phyloP scores from a whole-genome alignment of 2,329 filamentous ascomycete species.

The Orbilia brochopaga region DNA sequence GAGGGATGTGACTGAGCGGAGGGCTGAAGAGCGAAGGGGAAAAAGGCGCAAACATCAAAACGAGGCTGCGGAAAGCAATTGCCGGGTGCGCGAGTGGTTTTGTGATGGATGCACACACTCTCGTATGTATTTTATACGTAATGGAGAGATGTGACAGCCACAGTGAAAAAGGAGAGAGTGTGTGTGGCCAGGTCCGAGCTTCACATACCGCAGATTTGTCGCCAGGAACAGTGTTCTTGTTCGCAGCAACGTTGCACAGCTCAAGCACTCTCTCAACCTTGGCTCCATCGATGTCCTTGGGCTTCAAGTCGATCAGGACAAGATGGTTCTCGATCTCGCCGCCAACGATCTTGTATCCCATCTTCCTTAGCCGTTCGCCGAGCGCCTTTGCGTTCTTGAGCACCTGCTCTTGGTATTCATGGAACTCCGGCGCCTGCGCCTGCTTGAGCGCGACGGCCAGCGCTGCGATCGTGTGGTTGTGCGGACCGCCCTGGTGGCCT shows the following conservation, averaged over 20 bases:
- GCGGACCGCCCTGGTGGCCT: slow-evolving; percentile 94
- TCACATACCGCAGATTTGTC: slow-evolving; percentile 77
- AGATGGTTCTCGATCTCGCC: slow-evolving; percentile 98
- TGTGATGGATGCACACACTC: too few relatives aligned
- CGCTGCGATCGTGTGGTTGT: slow-evolving; percentile 98
- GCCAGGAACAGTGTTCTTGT: slow-evolving; percentile 98
- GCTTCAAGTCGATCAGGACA: slow-evolving; percentile 88
- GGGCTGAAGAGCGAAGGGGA: background rate
- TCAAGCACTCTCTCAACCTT: slow-evolving; percentile 89
- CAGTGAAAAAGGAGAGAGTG: background rate
- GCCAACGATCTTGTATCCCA: slow-evolving; percentile 87
- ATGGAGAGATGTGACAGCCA: background rate
- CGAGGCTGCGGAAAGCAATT: background rate
- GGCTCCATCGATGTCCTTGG: slow-evolving; percentile 83
- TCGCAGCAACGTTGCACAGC: slow-evolving; percentile 92
- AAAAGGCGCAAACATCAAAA: slow-evolving; percentile 1
- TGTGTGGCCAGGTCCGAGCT: background rate
- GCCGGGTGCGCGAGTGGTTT: too few relatives aligned
- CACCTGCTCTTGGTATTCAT: slow-evolving; percentile 87
- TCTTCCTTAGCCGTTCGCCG: slow-evolving; percentile 75
- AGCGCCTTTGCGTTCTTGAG: slow-evolving; percentile 90
- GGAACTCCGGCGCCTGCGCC: slow-evolving; percentile 86
- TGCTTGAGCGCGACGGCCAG: slow-evolving; percentile 94
- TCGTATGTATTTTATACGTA: too few relatives aligned
- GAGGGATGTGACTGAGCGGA: too few relatives aligned